Evolutionary conservation across 768 basidiomycete genomes (phyloP).

Genomic region (Podaxis sp.): DNA sequence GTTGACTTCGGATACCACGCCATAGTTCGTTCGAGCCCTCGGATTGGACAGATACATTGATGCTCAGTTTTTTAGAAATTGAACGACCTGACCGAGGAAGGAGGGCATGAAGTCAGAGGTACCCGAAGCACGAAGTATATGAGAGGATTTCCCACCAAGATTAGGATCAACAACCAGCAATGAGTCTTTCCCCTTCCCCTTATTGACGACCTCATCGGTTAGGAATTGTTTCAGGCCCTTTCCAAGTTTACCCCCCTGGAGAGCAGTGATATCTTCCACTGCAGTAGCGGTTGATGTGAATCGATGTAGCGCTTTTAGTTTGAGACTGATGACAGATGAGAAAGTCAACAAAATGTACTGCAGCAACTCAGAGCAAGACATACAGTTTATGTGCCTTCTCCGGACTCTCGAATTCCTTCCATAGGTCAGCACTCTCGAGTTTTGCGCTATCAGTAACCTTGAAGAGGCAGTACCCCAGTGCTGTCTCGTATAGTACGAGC

Average conservation of each 20-base stretch:
- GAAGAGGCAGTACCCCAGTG: constrained; percentile 97
- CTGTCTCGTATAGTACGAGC: constrained; percentile 96
- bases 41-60: constrained; percentile 70
- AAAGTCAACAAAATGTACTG: constrained; percentile 3
- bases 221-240: constrained; percentile 94
- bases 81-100: constrained; percentile 52
- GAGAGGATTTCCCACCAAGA: constrained; percentile 58
- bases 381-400: constrained; percentile 91
- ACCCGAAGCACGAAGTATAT: not conserved
- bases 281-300: constrained; percentile 96
- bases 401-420: constrained; percentile 90
- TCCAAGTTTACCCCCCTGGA: constrained; percentile 90
- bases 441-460: constrained; percentile 89
- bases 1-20: constrained; percentile 91
- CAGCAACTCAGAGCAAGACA: constrained; percentile 25
- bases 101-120: not conserved
- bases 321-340: constrained; percentile 52
- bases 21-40: constrained; percentile 66
- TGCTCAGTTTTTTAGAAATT: constrained; percentile 91
- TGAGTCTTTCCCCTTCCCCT: constrained; percentile 85
- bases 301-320: constrained; percentile 91
- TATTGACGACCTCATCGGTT: constrained; percentile 78
- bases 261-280: constrained; percentile 92
- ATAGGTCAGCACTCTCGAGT: constrained; percentile 79
- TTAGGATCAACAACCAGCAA: constrained; percentile 86